These are phyloP conservation scores for Floccularia luteovirens DNA, from an alignment of 768 basidiomycete genomes.

Conservation along the genomic window DNA sequence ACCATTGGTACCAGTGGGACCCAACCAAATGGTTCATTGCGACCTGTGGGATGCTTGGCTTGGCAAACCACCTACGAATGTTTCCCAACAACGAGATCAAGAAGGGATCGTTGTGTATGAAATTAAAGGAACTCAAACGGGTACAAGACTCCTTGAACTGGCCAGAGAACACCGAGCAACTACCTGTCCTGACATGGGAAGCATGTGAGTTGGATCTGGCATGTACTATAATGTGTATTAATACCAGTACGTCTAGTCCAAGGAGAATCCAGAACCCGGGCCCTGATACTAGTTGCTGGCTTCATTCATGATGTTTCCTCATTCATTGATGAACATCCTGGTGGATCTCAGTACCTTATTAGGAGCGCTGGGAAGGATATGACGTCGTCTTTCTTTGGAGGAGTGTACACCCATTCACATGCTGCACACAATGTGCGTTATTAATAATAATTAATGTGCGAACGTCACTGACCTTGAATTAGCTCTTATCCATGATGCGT, in stretches of 20 bases:
- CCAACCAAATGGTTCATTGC: slow-evolving; percentile 96
- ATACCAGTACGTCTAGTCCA: no score
- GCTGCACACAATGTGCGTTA: slow-evolving; percentile 68
- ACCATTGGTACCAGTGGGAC: slow-evolving; percentile 80
- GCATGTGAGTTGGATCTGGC: slow-evolving; percentile 42
- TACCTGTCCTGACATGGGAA: slow-evolving; percentile 81
- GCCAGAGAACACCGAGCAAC: slow-evolving; percentile 47
- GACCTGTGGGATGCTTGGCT: slow-evolving; percentile 46
- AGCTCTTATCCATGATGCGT: slow-evolving; percentile 56
- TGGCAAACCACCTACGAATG: slow-evolving; percentile 74
- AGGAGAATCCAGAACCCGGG: slow-evolving; percentile 54
- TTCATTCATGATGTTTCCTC: slow-evolving; percentile 81
- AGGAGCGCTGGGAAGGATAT: slow-evolving; percentile 72
- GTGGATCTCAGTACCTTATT: slow-evolving; percentile 55
- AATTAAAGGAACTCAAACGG: slow-evolving; percentile 63
- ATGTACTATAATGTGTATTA: background rate
- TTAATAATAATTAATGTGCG: slow-evolving; percentile 1
- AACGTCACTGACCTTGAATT: background rate
- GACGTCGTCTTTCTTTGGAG: slow-evolving; percentile 82
- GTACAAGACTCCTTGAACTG: slow-evolving; percentile 57
- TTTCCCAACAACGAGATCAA: slow-evolving; percentile 88
- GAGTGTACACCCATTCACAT: slow-evolving; percentile 75
- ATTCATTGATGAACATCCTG: slow-evolving; percentile 76
- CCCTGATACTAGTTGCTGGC: slow-evolving; percentile 70
- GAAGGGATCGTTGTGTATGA: slow-evolving; percentile 79